Conservation (phyloP, 306 rosid genomes). For the Cucurbita pepo region DNA sequence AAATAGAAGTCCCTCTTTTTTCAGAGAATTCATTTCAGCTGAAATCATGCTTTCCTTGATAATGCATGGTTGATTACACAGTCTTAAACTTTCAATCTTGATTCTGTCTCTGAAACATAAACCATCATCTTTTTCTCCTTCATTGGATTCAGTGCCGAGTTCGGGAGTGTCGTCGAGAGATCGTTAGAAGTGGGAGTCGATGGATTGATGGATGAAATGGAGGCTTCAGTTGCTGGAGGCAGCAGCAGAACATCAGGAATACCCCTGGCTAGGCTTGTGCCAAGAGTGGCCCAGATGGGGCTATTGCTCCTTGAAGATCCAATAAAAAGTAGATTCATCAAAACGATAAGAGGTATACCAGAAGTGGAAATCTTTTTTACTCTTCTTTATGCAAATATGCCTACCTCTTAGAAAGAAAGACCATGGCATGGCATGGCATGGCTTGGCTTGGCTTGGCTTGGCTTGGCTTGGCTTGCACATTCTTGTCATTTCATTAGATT, state of each 20-base stretch:
- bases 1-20: background rate
- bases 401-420: constrained; percentile 16
- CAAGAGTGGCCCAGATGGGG: constrained; percentile 63
- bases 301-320: constrained; percentile 64
- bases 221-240: constrained; percentile 37
- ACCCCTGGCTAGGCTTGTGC: constrained; percentile 60
- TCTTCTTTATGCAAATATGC: constrained; percentile 63
- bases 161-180: constrained; percentile 37
- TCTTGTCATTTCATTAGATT: background rate
- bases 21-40: background rate
- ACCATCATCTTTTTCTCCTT: too few species aligned
- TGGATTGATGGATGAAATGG: constrained; percentile 37
- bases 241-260: constrained; percentile 27
- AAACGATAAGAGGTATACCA: constrained; percentile 30
- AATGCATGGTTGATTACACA: background rate
- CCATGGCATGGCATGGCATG: background rate
- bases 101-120: too few species aligned
- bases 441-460: background rate
- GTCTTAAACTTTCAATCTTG: background rate
- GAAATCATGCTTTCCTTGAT: background rate
- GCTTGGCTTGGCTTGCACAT: background rate
- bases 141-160: constrained; percentile 45
- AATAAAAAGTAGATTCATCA: constrained; percentile 51
- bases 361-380: constrained; percentile 82
- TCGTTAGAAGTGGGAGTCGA: constrained; percentile 54